These are phyloP conservation scores for Clonostachys byssicola DNA, from an alignment of 2,329 filamentous ascomycete species.

Conservation along the genomic window DNA sequence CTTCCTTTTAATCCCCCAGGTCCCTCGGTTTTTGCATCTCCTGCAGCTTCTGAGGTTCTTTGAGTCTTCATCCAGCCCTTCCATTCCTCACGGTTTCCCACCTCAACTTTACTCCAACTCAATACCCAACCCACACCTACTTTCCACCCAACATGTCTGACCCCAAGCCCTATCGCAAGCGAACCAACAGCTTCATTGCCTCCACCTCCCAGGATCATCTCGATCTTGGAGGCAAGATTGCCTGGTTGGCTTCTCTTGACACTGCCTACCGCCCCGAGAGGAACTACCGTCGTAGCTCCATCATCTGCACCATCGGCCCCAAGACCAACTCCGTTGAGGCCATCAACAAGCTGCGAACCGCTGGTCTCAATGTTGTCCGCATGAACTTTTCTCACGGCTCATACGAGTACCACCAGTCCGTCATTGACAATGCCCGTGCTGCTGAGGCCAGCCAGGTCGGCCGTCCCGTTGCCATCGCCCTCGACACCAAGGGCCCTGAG, in stretches of 20 bases:
- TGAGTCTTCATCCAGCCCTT: no score
- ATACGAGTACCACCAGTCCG: constrained; percentile 97
- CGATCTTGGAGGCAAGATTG: constrained; percentile 66
- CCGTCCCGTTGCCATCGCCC: constrained; percentile 90
- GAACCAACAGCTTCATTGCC: constrained; percentile 40
- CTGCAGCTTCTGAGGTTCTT: no score
- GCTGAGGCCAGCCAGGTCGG: constrained; percentile 76
- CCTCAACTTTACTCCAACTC: no score
- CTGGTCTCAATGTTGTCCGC: constrained; percentile 95
- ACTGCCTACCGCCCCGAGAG: constrained; percentile 82
- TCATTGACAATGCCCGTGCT: constrained; percentile 91
- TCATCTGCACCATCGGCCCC: constrained; percentile 98
- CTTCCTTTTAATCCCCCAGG: no score
- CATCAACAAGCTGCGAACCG: constrained; percentile 88
- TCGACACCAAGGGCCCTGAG: constrained; percentile 66
- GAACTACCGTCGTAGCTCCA: constrained; percentile 94
- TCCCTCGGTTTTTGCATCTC: no score
- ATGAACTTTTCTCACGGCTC: constrained; percentile 91
- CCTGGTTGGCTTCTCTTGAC: constrained; percentile 70
- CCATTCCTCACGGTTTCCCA: no score
- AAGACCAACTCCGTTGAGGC: constrained; percentile 98
- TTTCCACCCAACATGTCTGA: constrained; percentile 21
- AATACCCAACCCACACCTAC: no score
- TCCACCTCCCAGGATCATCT: constrained; percentile 81
- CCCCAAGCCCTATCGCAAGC: constrained; percentile 17